A percentile compares a stretch with the other conserved stretches of the same genome.
These are phyloP conservation scores for Aurantiochytrium sp. DNA, from an alignment of 108 stramenopile species.

Conservation along the genomic window DNA sequence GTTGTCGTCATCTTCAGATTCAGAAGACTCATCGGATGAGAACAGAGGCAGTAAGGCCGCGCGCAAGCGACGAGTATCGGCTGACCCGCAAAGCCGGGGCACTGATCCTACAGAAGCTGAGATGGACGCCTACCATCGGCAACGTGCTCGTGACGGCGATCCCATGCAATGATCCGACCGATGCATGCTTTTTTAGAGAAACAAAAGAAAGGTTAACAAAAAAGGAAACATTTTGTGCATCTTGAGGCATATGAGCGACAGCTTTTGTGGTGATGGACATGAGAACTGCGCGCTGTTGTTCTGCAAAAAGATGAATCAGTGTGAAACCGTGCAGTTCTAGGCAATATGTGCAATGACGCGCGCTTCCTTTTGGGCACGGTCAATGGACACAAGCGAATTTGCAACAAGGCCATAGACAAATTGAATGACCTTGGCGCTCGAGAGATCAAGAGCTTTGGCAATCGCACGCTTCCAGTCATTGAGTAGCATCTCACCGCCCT, in stretches of 20 bases:
- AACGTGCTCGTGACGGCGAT: background rate
- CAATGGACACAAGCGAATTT: background rate
- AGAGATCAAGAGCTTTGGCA: background rate
- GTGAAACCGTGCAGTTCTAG: background rate
- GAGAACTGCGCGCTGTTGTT: too few species aligned
- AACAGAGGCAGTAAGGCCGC: background rate
- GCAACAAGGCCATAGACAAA: conserved; percentile 6
- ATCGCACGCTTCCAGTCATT: conserved; percentile 8
- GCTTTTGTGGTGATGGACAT: too few species aligned
- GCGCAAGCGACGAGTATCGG: background rate
- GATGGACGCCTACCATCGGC: background rate
- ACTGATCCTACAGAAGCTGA: background rate
- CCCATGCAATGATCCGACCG: background rate
- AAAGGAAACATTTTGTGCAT: too few species aligned
- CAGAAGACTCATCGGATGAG: background rate
- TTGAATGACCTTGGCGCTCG: background rate
- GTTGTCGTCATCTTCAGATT: background rate
- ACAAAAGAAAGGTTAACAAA: too few species aligned
- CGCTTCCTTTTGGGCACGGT: background rate
- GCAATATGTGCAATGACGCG: background rate
- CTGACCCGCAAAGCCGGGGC: too few species aligned
- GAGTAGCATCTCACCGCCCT: background rate
- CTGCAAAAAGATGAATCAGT: too few species aligned
- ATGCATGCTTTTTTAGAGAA: too few species aligned
- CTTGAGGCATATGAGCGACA: too few species aligned